phyloP scores from a whole-genome alignment of 495 filamentous ascomycete species.

The Chlorociboria aeruginascens region DNA sequence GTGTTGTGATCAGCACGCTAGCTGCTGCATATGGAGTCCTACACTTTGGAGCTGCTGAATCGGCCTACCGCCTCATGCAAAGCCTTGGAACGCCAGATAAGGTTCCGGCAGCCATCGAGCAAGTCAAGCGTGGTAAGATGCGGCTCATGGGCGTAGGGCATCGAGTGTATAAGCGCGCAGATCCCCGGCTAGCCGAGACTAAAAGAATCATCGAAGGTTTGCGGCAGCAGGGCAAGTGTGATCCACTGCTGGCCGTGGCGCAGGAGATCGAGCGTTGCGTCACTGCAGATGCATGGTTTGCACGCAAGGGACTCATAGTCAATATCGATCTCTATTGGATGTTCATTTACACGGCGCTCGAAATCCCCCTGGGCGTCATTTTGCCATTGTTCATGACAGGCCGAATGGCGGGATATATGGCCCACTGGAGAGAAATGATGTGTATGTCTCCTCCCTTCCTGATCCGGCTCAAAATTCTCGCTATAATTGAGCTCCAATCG shows the following conservation, averaged over 20 bases:
- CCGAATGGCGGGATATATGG: conserved; percentile 19
- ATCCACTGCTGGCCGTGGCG: conserved; percentile 37
- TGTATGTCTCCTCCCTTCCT: conserved; percentile 6
- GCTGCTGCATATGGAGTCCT: conserved; percentile 41
- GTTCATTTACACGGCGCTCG: conserved; percentile 42
- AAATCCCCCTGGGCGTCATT: conserved; percentile 20
- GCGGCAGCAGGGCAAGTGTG: conserved; percentile 26
- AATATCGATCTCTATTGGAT: conserved; percentile 48
- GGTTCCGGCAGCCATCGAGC: conserved; percentile 34
- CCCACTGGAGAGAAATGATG: conserved; percentile 24
- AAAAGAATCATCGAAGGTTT: conserved; percentile 35
- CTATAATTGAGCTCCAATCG: too few relatives aligned
- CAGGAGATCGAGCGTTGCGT: conserved; percentile 38
- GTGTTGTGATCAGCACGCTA: conserved; percentile 31
- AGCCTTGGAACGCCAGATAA: conserved; percentile 32
- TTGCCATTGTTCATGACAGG: conserved; percentile 20
- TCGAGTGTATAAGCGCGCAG: conserved; percentile 41
- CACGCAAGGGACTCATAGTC: conserved; percentile 32
- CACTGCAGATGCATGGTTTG: conserved; percentile 39
- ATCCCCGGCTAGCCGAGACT: conserved; percentile 29
- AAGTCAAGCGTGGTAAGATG: conserved; percentile 37
- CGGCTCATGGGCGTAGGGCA: conserved; percentile 51
- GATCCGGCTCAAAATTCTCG: neutral
- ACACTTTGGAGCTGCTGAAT: conserved; percentile 46
- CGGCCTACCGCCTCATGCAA: conserved; percentile 36